Base-by-base conservation (phyloP, 495 filamentous ascomycete genomes). In the Lasiosphaeria miniovina region DNA sequence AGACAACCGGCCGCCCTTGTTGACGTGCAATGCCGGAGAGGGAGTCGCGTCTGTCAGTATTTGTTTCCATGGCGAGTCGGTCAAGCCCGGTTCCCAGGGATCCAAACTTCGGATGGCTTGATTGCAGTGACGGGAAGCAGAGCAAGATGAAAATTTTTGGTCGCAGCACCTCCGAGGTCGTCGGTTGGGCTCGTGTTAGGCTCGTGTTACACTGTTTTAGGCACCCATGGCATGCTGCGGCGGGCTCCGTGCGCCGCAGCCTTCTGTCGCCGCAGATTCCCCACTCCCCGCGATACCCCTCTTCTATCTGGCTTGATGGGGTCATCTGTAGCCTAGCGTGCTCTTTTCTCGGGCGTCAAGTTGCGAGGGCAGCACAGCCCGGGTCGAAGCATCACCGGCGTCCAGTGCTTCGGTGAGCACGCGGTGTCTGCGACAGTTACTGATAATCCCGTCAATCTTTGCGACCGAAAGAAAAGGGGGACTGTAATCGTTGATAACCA, bases 1-100 rank as follows among this genome's bases (percentile, higher is more conserved):
- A 43, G 45, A 61, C 33, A 55, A 55, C 50, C 11, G 58, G 49
- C 38, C 41, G 24, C 7, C 40, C 31, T 36, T 54, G 40, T 32
- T 55, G 36, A 33, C 34, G 34, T 24, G 48, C 49, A 51, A 62
- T 57, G 38, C 38, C 38, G 38, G 14, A 41, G 38, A 41, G 38
- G 38, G 38, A 41, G 0, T 41, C 38, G 38, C 2, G 38, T 41
- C 38, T 41, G 38, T 41, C 38, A 41, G 1, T 41, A 41, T 41
- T 41, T 3, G 38, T 41, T 41, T 41, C 38, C 38, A 41, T 41
- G 2, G 38, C 38, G 38, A 41, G 38, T 14, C 14, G 38, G 38
- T 41, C 38, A 41, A 41, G 3, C 38, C 7, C 38, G 3, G 38
- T 14, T 41, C 38, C 8, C 38, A 41, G 38, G 38, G 38, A 41